Evolutionary conservation across 306 rosid species (phyloP).

Genomic region (Argentina anserina): DNA sequence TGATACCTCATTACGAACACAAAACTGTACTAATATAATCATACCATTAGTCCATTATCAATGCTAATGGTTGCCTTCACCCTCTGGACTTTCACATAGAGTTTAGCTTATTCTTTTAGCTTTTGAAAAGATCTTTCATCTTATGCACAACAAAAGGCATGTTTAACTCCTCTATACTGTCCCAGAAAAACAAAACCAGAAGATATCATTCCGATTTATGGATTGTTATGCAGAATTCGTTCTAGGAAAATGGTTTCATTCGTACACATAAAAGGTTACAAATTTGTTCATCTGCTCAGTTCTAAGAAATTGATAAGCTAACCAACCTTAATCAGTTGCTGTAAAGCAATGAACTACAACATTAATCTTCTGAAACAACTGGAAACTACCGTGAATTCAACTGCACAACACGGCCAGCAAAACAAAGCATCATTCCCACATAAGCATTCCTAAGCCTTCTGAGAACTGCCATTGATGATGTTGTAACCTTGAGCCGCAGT

Average conservation of each 20-base stretch:
- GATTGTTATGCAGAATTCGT: not conserved
- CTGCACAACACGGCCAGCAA: constrained; percentile 45
- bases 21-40: no score
- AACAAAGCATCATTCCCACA: constrained; percentile 44
- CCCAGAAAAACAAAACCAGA: not conserved
- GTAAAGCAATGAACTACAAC: constrained; percentile 21
- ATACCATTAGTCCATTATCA: not conserved
- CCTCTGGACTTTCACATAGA: not conserved
- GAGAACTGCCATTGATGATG: constrained; percentile 24
- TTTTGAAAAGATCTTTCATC: not conserved
- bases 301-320: not conserved
- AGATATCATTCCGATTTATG: not conserved
- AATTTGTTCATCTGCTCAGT: not conserved
- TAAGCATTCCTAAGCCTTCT: constrained; percentile 53
- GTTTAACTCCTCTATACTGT: not conserved
- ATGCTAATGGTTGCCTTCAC: not conserved
- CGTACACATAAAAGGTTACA: not conserved
- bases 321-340: not conserved
- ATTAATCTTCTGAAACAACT: constrained; percentile 26
- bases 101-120: not conserved
- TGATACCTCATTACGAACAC: not conserved
- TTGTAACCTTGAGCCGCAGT: constrained; percentile 30
- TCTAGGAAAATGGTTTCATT: not conserved
- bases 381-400: constrained; percentile 35
- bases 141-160: not conserved